Evolutionary conservation across 495 filamentous ascomycete species (phyloP).

Genomic region (Copromyces sp.): DNA sequence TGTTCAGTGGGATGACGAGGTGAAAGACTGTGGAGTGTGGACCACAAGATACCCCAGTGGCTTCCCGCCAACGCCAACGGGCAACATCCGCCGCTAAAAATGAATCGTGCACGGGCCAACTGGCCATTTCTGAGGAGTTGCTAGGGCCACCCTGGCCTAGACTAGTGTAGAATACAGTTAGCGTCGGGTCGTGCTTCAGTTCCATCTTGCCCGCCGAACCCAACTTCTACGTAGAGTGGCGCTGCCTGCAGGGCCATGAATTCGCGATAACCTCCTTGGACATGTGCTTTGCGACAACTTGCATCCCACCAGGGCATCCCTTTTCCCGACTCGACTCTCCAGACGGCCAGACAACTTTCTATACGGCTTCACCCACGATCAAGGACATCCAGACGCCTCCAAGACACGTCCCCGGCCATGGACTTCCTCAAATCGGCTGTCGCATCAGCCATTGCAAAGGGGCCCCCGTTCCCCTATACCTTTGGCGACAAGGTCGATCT

Average conservation of each 20-base stretch:
- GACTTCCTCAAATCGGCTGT: slow-evolving; percentile 97
- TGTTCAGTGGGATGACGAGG: not conserved
- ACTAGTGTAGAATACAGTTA: not conserved
- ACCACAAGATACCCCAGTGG: not conserved
- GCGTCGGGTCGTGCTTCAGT: not conserved
- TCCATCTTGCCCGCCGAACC: not conserved
- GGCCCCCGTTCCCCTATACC: slow-evolving; percentile 79
- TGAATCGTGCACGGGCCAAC: not conserved
- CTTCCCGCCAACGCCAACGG: not conserved
- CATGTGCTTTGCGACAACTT: not conserved
- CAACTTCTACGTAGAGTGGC: not conserved
- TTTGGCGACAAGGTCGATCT: slow-evolving; percentile 86
- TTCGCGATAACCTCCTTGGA: not conserved
- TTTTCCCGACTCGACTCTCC: not conserved
- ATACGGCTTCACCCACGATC: not conserved
- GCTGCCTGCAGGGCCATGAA: not conserved
- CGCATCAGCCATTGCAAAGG: slow-evolving; percentile 90
- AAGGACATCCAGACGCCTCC: not conserved
- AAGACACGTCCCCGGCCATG: slow-evolving; percentile 40
- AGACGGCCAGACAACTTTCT: not conserved
- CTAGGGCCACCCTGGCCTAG: not conserved
- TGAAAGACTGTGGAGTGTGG: not conserved
- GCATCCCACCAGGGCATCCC: not conserved
- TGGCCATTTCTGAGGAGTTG: not conserved
- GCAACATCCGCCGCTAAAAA: not conserved